Conservation (phyloP, 305 asterid genomes). For the Lippia alba region DNA sequence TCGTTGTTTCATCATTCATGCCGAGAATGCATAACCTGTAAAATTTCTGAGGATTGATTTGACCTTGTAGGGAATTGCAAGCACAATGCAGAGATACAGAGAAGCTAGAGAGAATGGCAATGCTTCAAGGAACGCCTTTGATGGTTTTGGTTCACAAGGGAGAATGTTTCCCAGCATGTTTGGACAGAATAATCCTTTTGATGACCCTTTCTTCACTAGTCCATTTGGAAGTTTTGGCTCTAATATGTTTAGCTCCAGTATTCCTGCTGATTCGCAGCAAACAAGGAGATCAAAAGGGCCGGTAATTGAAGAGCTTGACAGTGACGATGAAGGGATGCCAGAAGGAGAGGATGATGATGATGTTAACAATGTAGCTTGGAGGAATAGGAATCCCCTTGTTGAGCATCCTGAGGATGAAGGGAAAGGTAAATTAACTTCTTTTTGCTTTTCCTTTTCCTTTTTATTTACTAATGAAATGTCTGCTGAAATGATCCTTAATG, state of each 20-base stretch:
- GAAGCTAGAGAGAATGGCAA: conserved; percentile 35
- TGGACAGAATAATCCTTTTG: conserved; percentile 68
- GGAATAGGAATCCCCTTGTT: conserved; percentile 59
- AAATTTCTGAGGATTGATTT: background rate
- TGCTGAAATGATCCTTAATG: background rate
- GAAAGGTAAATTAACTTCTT: conserved; percentile 42
- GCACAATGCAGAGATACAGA: conserved; percentile 52
- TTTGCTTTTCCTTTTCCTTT: background rate
- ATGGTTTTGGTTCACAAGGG: conserved; percentile 40
- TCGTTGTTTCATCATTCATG: too few relatives aligned
- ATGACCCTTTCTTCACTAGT: conserved; percentile 73
- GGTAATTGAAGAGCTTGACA: conserved; percentile 67
- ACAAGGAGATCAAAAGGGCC: conserved; percentile 45
- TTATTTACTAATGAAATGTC: background rate
- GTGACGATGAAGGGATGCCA: conserved; percentile 47
- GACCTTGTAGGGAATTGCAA: conserved; percentile 8
- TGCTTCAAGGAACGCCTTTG: conserved; percentile 31
- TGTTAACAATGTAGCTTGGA: conserved; percentile 33
- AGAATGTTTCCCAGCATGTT: conserved; percentile 56
- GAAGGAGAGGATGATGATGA: conserved; percentile 38
- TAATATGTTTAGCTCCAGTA: conserved; percentile 33
- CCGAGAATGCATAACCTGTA: too few relatives aligned
- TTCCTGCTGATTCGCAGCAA: conserved; percentile 31
- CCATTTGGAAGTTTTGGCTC: conserved; percentile 47
- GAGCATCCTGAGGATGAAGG: conserved; percentile 83